Base-by-base conservation (phyloP, 2,329 filamentous ascomycete species). In the Pyrenochaeta sp. region DNA sequence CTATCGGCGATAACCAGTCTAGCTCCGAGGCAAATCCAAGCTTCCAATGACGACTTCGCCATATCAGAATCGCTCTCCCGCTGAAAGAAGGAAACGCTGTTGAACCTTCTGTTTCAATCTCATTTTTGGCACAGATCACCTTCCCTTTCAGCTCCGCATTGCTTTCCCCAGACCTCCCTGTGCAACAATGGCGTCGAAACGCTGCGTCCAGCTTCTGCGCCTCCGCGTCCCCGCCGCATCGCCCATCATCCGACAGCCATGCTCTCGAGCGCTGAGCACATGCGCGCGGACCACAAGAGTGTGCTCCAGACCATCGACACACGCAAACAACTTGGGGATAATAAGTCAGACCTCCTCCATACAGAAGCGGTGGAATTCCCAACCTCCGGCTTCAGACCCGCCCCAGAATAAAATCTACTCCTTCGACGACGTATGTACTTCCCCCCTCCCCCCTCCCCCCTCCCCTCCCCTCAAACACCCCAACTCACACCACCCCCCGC, bases 341-440 rank as follows among this genome's bases (percentile, higher is more conserved):
- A n/a, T n/a, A n/a, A n/a, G n/a, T n/a, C n/a, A n/a, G n/a, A n/a
- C n/a, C n/a, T n/a, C n/a, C n/a, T n/a, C n/a, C n/a, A 42, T 6
- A 7, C 44, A 55, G 21, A 32, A 61, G 28, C 50, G 74, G 63
- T 70, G 69, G 65, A 66, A 72, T 48, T 72, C 72, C 2, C 56
- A 63, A 2, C 55, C 71, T 6, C 47, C 58, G 6, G 41, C 39
- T n/a, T n/a, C n/a, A n/a, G n/a, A n/a, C n/a, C n/a, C n/a, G n/a
- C n/a, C n/a, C 14, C 51, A 55, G 32, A 64, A 58, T 19, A 73
- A 70, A 43, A 50, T 69, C 13, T 76, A 74, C 44, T 58, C 70
- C 27, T 77, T 74, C 48, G 61, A 69, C 29, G 65, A 69, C 29
- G 69, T 72, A 54, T 13, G 55, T 60, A n/a, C n/a, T n/a, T n/a